A percentile compares a stretch with the other conserved stretches of the same genome.
These are phyloP conservation scores for Vitellaria paradoxa DNA, from an alignment of 179 eudicot species.

Conservation along the genomic window DNA sequence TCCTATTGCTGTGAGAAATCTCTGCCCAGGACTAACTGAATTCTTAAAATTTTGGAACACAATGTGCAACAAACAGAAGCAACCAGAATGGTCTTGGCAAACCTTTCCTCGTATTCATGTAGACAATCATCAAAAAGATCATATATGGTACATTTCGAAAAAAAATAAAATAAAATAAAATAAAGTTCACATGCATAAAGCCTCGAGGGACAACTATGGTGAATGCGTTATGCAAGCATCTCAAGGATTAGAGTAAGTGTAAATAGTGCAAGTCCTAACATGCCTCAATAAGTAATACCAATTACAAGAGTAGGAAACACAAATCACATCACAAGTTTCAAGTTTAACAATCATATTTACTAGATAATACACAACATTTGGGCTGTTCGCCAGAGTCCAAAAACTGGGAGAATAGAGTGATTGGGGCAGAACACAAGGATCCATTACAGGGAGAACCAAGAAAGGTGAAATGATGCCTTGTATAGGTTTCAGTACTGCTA, in stretches of 20 bases:
- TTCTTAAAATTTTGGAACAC: not conserved
- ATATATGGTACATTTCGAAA: not conserved
- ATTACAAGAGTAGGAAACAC: not conserved
- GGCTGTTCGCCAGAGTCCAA: not conserved
- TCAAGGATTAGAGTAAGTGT: not conserved
- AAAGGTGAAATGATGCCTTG: not conserved
- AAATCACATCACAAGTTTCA: not conserved
- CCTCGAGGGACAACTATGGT: not conserved
- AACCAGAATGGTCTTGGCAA: not conserved
- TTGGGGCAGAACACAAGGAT: not conserved
- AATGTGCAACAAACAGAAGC: not conserved
- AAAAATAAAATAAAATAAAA: not conserved
- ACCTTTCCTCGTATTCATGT: not conserved
- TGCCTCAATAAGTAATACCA: not conserved
- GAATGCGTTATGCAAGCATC: not conserved
- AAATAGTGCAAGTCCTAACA: too few species aligned
- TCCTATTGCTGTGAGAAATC: not conserved
- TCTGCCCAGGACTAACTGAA: not conserved
- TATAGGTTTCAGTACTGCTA: not conserved
- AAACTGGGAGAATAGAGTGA: not conserved
- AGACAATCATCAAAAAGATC: conserved; percentile 1
- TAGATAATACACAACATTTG: not conserved
- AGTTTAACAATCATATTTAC: not conserved
- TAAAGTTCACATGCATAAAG: too few species aligned
- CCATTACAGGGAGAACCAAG: not conserved